Evolutionary conservation across 2,329 filamentous ascomycete genomes (phyloP).

Genomic region (Pseudocercospora fijiensis): DNA sequence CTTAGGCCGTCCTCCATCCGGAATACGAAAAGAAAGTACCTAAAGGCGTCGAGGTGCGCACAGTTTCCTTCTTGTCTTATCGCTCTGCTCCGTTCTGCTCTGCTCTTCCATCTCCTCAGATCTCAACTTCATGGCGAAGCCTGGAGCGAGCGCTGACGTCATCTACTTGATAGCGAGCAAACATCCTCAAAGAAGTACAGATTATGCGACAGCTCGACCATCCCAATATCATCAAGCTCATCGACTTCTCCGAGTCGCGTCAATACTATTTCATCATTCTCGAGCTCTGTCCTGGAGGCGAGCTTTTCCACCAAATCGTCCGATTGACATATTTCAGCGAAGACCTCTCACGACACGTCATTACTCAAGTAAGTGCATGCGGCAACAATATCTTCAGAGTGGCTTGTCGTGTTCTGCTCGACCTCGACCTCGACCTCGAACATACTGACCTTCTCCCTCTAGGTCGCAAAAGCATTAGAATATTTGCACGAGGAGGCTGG

Average conservation of each 20-base stretch:
- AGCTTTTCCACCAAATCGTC: slow-evolving; percentile 98
- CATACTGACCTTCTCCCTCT: not conserved
- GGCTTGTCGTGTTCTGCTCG: not conserved
- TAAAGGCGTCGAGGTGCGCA: slow-evolving; percentile 94
- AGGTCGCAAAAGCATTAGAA: slow-evolving; percentile 84
- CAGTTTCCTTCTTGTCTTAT: slow-evolving; percentile 15
- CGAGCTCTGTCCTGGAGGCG: slow-evolving; percentile 90
- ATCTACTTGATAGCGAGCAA: slow-evolving; percentile 68
- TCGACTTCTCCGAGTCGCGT: slow-evolving; percentile 88
- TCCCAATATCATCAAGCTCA: slow-evolving; percentile 89
- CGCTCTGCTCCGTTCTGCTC: no score
- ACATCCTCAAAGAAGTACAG: slow-evolving; percentile 96
- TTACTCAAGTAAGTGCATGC: slow-evolving; percentile 59
- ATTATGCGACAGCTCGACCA: slow-evolving; percentile 98
- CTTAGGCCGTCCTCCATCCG: slow-evolving; percentile 73
- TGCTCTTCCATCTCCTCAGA: not conserved
- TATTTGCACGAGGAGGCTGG: slow-evolving; percentile 94
- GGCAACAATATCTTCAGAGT: not conserved
- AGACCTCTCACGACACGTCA: slow-evolving; percentile 89
- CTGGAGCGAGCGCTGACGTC: slow-evolving; percentile 42
- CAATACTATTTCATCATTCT: slow-evolving; percentile 98
- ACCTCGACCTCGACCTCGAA: not conserved
- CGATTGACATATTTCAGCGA: slow-evolving; percentile 98
- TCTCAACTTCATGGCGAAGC: slow-evolving; percentile 18
- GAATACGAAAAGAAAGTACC: slow-evolving; percentile 83